Evolutionary conservation across 345 rosid species (phyloP).

Genomic region (Syzygium aqueum): DNA sequence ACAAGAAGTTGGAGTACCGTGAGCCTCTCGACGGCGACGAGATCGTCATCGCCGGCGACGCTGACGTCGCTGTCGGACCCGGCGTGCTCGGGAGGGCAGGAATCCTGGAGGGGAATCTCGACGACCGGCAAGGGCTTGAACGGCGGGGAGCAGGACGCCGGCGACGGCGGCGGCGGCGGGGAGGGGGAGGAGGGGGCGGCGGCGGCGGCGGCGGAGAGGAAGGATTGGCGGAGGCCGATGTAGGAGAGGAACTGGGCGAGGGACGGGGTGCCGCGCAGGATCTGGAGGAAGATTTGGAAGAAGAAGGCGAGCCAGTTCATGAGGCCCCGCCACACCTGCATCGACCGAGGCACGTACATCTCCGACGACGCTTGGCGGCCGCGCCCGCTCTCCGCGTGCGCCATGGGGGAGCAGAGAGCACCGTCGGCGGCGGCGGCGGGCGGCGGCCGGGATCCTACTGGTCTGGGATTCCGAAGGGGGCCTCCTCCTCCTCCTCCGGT

Average conservation of each 20-base stretch:
- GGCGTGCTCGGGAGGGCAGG: background rate
- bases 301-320: slow-evolving; percentile 20
- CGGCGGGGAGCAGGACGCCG: background rate
- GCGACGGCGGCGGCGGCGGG: background rate
- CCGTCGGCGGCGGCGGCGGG: background rate
- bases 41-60: slow-evolving; percentile 2
- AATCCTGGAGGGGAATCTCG: slow-evolving; percentile 20
- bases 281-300: slow-evolving; percentile 16
- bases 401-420: background rate
- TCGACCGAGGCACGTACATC: slow-evolving; percentile 11
- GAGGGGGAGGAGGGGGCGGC: slow-evolving; percentile 3
- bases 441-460: too few species aligned
- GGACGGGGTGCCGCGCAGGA: slow-evolving; percentile 26
- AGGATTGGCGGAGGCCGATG: slow-evolving; percentile 10
- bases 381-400: background rate
- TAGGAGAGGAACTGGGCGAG: slow-evolving; percentile 18
- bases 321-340: slow-evolving; percentile 22
- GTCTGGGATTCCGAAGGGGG: background rate
- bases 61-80: background rate
- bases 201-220: slow-evolving; percentile 5
- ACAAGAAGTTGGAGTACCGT: background rate
- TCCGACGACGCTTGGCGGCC: background rate
- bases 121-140: slow-evolving; percentile 28
- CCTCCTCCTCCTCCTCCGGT: background rate
- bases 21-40: slow-evolving; percentile 9